phyloP scores from a whole-genome alignment of 768 basidiomycete species.

The Gyrodon lividus region DNA sequence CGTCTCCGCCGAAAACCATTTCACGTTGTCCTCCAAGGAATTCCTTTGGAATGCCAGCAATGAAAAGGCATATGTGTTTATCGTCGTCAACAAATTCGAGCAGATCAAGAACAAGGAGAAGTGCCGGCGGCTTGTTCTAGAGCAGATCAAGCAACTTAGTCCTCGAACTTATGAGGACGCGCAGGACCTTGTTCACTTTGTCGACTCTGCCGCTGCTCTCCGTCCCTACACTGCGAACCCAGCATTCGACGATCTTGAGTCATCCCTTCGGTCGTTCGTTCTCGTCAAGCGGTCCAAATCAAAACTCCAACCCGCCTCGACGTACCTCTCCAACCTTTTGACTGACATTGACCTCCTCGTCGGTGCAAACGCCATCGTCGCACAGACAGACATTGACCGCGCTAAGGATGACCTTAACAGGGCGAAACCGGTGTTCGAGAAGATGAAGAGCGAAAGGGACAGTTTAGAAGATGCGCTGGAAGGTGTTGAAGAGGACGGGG shows the following conservation, averaged over 20 bases:
- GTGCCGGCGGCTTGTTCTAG: constrained; percentile 83
- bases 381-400: constrained; percentile 68
- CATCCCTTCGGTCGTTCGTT: constrained; percentile 89
- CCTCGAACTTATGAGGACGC: constrained; percentile 92
- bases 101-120: constrained; percentile 94
- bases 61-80: constrained; percentile 97
- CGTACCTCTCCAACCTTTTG: constrained; percentile 88
- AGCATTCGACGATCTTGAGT: constrained; percentile 86
- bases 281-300: constrained; percentile 95
- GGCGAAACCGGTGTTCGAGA: constrained; percentile 81
- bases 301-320: constrained; percentile 90
- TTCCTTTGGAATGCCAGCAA: constrained; percentile 91
- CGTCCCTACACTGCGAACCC: constrained; percentile 63
- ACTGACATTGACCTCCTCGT: constrained; percentile 87
- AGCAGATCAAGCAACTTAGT: constrained; percentile 91
- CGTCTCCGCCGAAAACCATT: constrained; percentile 97
- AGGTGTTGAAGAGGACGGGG: constrained; percentile 71
- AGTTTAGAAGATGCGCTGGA: constrained; percentile 78
- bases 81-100: constrained; percentile 98
- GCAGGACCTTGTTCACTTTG: constrained; percentile 95
- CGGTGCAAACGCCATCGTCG: constrained; percentile 83
- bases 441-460: constrained; percentile 75
- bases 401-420: constrained; percentile 69
- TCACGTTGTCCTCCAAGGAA: constrained; percentile 92
- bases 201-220: constrained; percentile 81